These are phyloP conservation scores for Physcomitrellopsis africana DNA, from an alignment of 225 moss, liverwort and hornwort genomes.

Conservation along the genomic window DNA sequence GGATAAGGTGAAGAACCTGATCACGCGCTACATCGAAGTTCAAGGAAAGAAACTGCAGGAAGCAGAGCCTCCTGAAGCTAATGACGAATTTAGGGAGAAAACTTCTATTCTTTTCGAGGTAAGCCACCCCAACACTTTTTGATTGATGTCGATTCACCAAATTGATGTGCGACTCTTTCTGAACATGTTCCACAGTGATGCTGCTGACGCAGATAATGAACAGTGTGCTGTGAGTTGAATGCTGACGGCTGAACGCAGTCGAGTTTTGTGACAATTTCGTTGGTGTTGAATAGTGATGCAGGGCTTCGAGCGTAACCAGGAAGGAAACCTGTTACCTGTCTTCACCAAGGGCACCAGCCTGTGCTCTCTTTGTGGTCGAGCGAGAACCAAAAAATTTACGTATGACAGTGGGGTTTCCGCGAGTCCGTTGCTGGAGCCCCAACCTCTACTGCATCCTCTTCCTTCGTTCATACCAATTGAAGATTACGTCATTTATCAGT, in stretches of 20 bases:
- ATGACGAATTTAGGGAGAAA: constrained; percentile 31
- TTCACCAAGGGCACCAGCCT: constrained; percentile 54
- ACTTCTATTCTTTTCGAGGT: constrained; percentile 48
- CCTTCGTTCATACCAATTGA: constrained; percentile 94
- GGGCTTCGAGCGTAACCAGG: constrained; percentile 65
- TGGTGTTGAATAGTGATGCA: constrained; percentile 56
- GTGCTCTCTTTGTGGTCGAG: constrained; percentile 61
- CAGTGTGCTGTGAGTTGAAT: not conserved
- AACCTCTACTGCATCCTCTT: constrained; percentile 45
- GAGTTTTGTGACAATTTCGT: constrained; percentile 35
- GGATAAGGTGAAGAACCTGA: constrained; percentile 82
- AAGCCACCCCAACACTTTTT: constrained; percentile 33
- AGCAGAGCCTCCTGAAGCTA: constrained; percentile 23
- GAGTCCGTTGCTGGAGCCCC: constrained; percentile 31
- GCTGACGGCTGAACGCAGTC: not conserved
- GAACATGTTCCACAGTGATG: constrained; percentile 5
- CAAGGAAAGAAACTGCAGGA: constrained; percentile 44
- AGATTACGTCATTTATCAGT: constrained; percentile 87
- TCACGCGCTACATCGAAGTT: constrained; percentile 76
- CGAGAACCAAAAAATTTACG: constrained; percentile 38
- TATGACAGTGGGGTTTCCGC: constrained; percentile 32
- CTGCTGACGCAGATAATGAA: constrained; percentile 1
- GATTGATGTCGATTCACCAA: not conserved
- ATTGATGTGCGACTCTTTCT: constrained; percentile 8
- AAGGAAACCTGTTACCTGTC: constrained; percentile 58